phyloP scores from a whole-genome alignment of 1,139 yeast species.

The Zygotorulaspora mrakii region DNA sequence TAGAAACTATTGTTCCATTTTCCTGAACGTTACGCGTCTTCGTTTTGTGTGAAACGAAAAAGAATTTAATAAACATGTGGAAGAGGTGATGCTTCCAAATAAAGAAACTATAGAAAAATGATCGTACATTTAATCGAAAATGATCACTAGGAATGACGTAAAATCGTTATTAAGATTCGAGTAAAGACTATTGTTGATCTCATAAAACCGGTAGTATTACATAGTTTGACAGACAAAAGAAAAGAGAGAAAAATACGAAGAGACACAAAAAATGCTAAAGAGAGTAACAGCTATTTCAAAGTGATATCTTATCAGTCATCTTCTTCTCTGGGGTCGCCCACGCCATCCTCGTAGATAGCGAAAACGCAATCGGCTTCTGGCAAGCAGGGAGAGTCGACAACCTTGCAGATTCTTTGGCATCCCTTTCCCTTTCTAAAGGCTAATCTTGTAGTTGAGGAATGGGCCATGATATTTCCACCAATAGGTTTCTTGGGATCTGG shows the following conservation, averaged over 20 bases:
- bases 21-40: constrained; percentile 3
- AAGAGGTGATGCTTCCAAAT: constrained; percentile 2
- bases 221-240: neutral
- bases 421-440: constrained; percentile 87
- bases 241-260: neutral
- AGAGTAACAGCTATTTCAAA: neutral
- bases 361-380: constrained; percentile 95
- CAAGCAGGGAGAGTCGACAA: constrained; percentile 86
- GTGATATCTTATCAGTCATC: constrained; percentile 43
- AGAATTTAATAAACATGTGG: neutral
- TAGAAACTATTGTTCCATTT: neutral
- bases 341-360: constrained; percentile 95
- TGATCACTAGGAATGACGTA: too few relatives aligned
- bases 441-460: constrained; percentile 88
- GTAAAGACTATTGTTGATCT: neutral
- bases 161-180: neutral
- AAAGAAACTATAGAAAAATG: constrained; percentile 1
- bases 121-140: too few relatives aligned
- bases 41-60: constrained; percentile 4
- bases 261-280: neutral
- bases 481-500: constrained; percentile 99
- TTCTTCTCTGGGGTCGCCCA: constrained; percentile 89
- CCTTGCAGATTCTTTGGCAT: constrained; percentile 88
- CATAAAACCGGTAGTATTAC: neutral
- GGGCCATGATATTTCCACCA: constrained; percentile 98